Conservation (phyloP, 495 filamentous ascomycete species). For the Neurospora tetraspora region DNA sequence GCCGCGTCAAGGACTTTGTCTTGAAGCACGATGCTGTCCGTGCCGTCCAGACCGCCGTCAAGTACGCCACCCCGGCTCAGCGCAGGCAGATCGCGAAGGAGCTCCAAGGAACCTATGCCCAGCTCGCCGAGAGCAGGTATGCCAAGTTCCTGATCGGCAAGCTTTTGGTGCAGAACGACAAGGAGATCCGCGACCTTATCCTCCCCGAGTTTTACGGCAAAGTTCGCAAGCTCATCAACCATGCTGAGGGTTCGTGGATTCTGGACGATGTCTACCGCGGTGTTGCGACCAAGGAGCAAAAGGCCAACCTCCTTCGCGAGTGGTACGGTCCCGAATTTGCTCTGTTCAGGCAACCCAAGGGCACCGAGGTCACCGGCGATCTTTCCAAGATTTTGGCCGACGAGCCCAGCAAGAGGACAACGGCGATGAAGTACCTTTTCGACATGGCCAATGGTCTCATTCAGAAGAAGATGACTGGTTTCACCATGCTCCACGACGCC, state of each 20-base stretch:
- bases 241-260: constrained; percentile 93
- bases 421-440: constrained; percentile 74
- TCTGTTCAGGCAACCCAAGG: constrained; percentile 54
- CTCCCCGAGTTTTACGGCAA: constrained; percentile 91
- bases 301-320: constrained; percentile 73
- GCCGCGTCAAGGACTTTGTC: constrained; percentile 84
- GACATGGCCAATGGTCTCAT: constrained; percentile 82
- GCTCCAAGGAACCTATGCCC: constrained; percentile 72
- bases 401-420: constrained; percentile 71
- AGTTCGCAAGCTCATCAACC: constrained; percentile 84
- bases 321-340: constrained; percentile 96
- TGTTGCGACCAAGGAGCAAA: constrained; percentile 70
- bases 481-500: constrained; percentile 93
- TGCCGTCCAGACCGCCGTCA: constrained; percentile 90
- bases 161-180: constrained; percentile 78
- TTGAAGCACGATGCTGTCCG: constrained; percentile 97
- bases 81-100: constrained; percentile 79
- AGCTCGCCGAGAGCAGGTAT: constrained; percentile 86
- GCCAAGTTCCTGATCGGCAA: constrained; percentile 96
- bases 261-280: constrained; percentile 90
- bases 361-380: constrained; percentile 41
- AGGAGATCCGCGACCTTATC: constrained; percentile 74
- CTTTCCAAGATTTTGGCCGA: constrained; percentile 62
- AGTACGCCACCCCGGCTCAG: constrained; percentile 80
- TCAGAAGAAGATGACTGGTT: constrained; percentile 91